These are phyloP conservation scores for Isatis tinctoria DNA, from an alignment of 345 rosid genomes.

Conservation along the genomic window DNA sequence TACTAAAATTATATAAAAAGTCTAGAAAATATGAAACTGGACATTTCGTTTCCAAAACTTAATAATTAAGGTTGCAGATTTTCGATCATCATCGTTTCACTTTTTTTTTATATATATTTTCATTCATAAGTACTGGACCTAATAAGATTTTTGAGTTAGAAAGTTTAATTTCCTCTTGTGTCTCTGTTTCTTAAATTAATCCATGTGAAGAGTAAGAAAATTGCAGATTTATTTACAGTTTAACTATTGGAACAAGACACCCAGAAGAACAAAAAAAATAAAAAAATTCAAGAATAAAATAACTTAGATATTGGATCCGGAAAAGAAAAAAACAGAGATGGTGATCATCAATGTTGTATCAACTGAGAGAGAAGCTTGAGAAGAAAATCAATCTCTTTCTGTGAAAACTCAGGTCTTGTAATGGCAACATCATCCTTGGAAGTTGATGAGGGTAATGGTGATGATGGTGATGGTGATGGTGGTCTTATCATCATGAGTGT, in stretches of 20 bases:
- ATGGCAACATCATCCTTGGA: conserved; percentile 20
- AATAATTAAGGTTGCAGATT: too few relatives aligned
- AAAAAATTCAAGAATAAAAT: background rate
- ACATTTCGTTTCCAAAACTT: too few relatives aligned
- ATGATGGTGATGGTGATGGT: conserved; percentile 12
- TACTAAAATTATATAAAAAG: background rate
- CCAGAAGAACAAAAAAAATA: background rate
- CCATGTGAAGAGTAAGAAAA: background rate
- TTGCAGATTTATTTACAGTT: conserved; percentile 19
- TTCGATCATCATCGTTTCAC: background rate
- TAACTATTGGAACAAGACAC: background rate
- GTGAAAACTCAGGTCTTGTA: conserved; percentile 62
- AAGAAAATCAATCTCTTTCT: conserved; percentile 74
- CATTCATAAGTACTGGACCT: background rate
- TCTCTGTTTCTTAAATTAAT: too few relatives aligned
- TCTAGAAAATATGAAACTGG: too few relatives aligned
- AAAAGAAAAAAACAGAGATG: background rate
- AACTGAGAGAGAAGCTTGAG: conserved; percentile 82
- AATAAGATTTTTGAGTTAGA: background rate
- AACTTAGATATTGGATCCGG: background rate
- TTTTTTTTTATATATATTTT: background rate
- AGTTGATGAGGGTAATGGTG: background rate
- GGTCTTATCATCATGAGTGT: conserved; percentile 42
- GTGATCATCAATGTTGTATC: conserved; percentile 48
- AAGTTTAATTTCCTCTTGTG: background rate